Conservation (phyloP, 345 rosid species). For the Raphanus raphanistrum region DNA sequence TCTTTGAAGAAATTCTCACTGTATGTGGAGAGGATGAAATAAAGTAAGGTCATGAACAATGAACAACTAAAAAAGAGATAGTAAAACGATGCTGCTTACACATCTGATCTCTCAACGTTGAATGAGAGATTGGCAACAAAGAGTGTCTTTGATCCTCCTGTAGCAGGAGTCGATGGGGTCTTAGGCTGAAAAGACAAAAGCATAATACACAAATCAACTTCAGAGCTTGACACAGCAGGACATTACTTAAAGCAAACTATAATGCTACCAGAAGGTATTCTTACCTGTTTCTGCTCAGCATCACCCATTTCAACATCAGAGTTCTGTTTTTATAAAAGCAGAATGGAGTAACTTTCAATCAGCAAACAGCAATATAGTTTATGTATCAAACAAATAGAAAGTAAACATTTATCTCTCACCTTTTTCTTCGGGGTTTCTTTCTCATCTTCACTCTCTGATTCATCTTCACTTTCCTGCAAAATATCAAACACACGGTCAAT, state of each 20-base stretch:
- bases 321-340: slow-evolving; percentile 34
- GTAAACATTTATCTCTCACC: slow-evolving; percentile 4
- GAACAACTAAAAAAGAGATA: neutral
- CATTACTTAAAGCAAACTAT: neutral
- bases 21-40: slow-evolving; percentile 2
- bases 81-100: slow-evolving; percentile 46
- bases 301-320: slow-evolving; percentile 66
- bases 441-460: slow-evolving; percentile 60
- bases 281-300: slow-evolving; percentile 42
- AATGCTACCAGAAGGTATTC: neutral
- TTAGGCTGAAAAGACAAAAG: slow-evolving; percentile 51
- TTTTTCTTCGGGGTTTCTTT: slow-evolving; percentile 52
- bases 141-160: slow-evolving; percentile 59
- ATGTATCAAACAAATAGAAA: neutral
- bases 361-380: neutral
- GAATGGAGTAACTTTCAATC: neutral
- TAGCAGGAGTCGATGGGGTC: slow-evolving; percentile 56
- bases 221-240: neutral
- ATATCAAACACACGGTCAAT: neutral
- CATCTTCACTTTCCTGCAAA: slow-evolving; percentile 51
- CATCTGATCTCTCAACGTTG: slow-evolving; percentile 53
- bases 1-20: slow-evolving; percentile 71
- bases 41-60: neutral
- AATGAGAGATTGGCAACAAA: slow-evolving; percentile 73
- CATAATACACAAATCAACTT: neutral